A percentile compares a stretch with the other conserved stretches of the same genome.
Conservation (phyloP, 148 eudicot genomes). For the Chenopodium quinoa region DNA sequence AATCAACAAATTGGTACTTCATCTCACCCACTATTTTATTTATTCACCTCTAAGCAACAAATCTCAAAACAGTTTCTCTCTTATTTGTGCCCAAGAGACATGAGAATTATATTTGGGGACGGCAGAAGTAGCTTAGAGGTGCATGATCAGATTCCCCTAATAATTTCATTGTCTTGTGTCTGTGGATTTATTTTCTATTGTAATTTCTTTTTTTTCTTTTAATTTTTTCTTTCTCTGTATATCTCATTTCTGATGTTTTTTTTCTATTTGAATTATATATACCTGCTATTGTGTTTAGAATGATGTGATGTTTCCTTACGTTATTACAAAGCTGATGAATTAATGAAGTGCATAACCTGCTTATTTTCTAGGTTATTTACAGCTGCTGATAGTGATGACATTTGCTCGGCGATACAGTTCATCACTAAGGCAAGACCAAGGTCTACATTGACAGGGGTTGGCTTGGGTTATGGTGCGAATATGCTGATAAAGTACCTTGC, state of each 20-base stretch:
- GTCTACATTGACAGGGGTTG: constrained; percentile 85
- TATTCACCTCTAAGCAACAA: too few species aligned
- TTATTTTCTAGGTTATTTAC: constrained; percentile 81
- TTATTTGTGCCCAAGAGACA: too few species aligned
- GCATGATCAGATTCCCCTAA: background rate
- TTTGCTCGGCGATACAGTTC: constrained; percentile 72
- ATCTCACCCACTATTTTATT: too few species aligned
- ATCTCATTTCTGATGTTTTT: background rate
- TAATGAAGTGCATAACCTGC: constrained; percentile 25
- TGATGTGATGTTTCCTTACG: background rate
- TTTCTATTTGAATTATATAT: background rate
- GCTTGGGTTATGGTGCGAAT: constrained; percentile 96
- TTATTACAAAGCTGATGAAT: constrained; percentile 31
- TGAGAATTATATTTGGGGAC: too few species aligned
- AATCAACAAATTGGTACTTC: too few species aligned
- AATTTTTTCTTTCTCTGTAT: background rate
- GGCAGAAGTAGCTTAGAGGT: background rate
- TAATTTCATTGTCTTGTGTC: background rate
- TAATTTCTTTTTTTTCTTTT: too few species aligned
- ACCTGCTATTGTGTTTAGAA: background rate
- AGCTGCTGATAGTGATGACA: constrained; percentile 98
- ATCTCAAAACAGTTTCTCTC: too few species aligned
- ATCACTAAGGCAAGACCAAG: constrained; percentile 78
- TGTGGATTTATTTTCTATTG: background rate
- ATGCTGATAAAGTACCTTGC: constrained; percentile 95